Evolutionary conservation across 2,329 filamentous ascomycete species (phyloP).

Genomic region (Colletotrichum magnum): DNA sequence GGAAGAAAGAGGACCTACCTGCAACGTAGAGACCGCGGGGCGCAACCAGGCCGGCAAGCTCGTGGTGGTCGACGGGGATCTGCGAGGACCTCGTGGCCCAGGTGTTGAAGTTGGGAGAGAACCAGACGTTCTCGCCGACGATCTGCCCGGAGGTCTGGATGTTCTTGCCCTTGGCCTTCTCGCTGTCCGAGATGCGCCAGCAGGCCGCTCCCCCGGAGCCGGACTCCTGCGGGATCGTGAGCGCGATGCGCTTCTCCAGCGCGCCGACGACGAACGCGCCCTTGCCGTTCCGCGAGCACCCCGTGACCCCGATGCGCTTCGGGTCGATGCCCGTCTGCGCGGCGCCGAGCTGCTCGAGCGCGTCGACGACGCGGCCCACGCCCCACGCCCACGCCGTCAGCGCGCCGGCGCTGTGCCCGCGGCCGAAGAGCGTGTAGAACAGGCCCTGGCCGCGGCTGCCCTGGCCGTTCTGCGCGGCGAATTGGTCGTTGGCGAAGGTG

Average conservation of each 20-base stretch:
- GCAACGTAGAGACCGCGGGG: constrained; percentile 69
- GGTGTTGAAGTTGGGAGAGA: constrained; percentile 67
- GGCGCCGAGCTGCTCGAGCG: constrained; percentile 64
- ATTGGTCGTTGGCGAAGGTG: constrained; percentile 71
- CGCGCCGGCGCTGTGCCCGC: constrained; percentile 67
- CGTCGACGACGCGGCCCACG: constrained; percentile 72
- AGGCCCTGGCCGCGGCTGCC: constrained; percentile 68
- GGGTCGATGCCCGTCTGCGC: constrained; percentile 64
- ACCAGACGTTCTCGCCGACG: constrained; percentile 74
- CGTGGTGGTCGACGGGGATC: constrained; percentile 71
- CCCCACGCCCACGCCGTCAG: constrained; percentile 76
- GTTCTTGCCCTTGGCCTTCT: constrained; percentile 67
- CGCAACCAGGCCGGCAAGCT: constrained; percentile 69
- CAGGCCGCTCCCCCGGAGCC: constrained; percentile 73
- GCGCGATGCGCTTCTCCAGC: constrained; percentile 69
- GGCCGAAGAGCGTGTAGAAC: constrained; percentile 73
- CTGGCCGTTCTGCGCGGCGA: constrained; percentile 63
- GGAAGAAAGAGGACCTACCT: constrained; percentile 42
- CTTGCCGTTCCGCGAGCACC: constrained; percentile 76
- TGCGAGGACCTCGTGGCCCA: constrained; percentile 62
- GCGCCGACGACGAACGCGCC: constrained; percentile 74
- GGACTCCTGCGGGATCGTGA: constrained; percentile 74
- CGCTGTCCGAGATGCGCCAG: constrained; percentile 68
- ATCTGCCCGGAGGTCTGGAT: constrained; percentile 74
- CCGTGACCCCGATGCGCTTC: constrained; percentile 68